These are phyloP conservation scores for Coemansia sp. DNA, from an alignment of 192 early-diverging fungal genomes.

Conservation along the genomic window DNA sequence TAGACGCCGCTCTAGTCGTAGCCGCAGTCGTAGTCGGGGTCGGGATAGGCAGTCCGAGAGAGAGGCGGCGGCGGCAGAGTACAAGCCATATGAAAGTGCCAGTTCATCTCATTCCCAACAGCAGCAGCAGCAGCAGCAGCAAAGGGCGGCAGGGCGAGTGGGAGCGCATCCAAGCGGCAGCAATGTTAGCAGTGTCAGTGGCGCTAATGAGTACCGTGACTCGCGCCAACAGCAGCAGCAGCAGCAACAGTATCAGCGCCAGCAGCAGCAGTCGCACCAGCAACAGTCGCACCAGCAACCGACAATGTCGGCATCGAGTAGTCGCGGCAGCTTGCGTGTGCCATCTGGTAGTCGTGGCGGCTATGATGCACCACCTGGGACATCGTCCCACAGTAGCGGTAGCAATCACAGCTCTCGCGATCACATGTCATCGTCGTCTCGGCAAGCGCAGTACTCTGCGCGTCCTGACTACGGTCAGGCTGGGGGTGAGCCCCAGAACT, in stretches of 20 bases:
- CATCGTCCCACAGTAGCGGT: background rate
- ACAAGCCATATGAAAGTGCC: constrained; percentile 22
- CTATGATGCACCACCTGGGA: constrained; percentile 17
- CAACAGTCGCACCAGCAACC: background rate
- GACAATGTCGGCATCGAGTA: background rate
- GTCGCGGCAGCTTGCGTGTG: constrained; percentile 26
- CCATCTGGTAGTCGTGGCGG: constrained; percentile 15
- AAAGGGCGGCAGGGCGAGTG: background rate
- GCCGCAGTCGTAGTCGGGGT: constrained; percentile 27
- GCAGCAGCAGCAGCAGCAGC: constrained; percentile 4
- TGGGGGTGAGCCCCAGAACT: constrained; percentile 26
- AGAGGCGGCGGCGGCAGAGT: constrained; percentile 15
- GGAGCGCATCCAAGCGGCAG: constrained; percentile 16
- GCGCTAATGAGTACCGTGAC: constrained; percentile 6
- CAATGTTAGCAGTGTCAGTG: constrained; percentile 23
- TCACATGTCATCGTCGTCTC: background rate
- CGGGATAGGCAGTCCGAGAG: constrained; percentile 19
- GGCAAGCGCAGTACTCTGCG: constrained; percentile 1
- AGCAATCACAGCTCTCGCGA: constrained; percentile 14
- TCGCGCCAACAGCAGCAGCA: constrained; percentile 8
- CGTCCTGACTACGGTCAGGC: constrained; percentile 13
- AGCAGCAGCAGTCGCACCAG: background rate
- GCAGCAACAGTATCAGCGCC: background rate
- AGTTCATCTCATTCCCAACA: constrained; percentile 8
- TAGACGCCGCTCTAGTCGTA: constrained; percentile 7